A percentile compares a stretch with the other conserved stretches of the same genome.
Conservation (phyloP, 2,329 filamentous ascomycete species). For the Aspergillus uvarum region DNA sequence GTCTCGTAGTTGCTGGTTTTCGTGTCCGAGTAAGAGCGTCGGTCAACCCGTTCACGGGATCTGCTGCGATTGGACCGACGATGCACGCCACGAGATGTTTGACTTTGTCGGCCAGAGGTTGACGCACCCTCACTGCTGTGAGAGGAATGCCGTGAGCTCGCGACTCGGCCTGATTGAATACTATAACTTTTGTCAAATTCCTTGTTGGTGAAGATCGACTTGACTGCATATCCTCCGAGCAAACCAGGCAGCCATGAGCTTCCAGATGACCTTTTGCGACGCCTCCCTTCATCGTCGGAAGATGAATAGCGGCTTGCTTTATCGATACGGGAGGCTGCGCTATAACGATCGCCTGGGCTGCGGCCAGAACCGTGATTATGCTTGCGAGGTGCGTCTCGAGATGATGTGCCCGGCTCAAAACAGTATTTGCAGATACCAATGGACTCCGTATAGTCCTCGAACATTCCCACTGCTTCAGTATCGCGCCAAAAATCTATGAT, state of each 20-base stretch:
- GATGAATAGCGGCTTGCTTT: conserved; percentile 60
- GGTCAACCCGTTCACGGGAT: conserved; percentile 38
- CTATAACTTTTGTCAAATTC: conserved; percentile 63
- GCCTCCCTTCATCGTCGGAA: conserved; percentile 51
- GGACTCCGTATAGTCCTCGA: conserved; percentile 67
- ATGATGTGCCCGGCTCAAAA: conserved; percentile 60
- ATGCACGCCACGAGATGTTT: conserved; percentile 45
- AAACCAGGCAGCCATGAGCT: conserved; percentile 55
- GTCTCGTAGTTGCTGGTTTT: conserved; percentile 22
- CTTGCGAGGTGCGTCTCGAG: conserved; percentile 59
- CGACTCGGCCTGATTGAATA: conserved; percentile 53
- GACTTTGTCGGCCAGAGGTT: conserved; percentile 37
- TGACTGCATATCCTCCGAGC: conserved; percentile 56
- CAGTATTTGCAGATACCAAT: conserved; percentile 66
- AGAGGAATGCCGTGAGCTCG: conserved; percentile 24
- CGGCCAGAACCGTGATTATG: conserved; percentile 54
- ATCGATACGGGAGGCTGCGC: conserved; percentile 51
- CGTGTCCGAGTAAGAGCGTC: conserved; percentile 29
- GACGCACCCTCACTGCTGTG: conserved; percentile 31
- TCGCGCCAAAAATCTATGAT: conserved; percentile 63
- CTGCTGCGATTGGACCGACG: conserved; percentile 30
- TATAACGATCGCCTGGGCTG: conserved; percentile 49
- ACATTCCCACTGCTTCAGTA: conserved; percentile 63
- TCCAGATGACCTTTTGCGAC: conserved; percentile 45
- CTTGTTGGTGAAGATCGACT: conserved; percentile 53